Evolutionary conservation across 345 rosid species (phyloP).

Genomic region (Alliaria petiolata): DNA sequence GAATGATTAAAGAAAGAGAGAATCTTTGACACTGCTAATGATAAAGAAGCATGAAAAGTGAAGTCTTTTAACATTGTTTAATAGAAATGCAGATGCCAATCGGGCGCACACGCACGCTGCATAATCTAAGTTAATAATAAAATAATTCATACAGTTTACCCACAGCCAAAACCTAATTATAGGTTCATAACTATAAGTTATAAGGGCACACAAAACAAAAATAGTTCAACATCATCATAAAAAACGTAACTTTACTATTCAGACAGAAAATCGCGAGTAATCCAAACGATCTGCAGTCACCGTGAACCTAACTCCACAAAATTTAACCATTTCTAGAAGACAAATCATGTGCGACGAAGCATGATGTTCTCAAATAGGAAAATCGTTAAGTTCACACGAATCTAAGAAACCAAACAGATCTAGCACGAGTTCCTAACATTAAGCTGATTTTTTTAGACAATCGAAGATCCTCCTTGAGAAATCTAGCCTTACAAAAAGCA

Average conservation of each 20-base stretch:
- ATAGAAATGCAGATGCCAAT: slow-evolving; percentile 11
- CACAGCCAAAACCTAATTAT: background rate
- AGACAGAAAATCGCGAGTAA: background rate
- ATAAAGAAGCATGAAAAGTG: slow-evolving; percentile 23
- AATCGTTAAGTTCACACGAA: background rate
- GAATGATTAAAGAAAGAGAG: background rate
- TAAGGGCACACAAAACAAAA: background rate
- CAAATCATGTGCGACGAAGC: background rate
- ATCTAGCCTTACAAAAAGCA: background rate
- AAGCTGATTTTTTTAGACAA: background rate
- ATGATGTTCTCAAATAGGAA: background rate
- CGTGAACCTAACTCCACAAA: background rate
- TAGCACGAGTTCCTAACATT: background rate
- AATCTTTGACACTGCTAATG: slow-evolving; percentile 4
- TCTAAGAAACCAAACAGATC: slow-evolving; percentile 11
- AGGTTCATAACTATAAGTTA: slow-evolving; percentile 2
- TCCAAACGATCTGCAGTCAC: background rate
- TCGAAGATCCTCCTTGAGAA: background rate
- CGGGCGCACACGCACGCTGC: background rate
- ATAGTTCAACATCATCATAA: background rate
- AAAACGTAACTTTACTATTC: background rate
- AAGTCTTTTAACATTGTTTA: slow-evolving; percentile 17
- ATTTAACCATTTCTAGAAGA: background rate
- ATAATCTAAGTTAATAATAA: slow-evolving; percentile 23
- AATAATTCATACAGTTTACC: background rate